phyloP scores from a whole-genome alignment of 1,139 yeast genomes.

The Taphrina sp. region DNA sequence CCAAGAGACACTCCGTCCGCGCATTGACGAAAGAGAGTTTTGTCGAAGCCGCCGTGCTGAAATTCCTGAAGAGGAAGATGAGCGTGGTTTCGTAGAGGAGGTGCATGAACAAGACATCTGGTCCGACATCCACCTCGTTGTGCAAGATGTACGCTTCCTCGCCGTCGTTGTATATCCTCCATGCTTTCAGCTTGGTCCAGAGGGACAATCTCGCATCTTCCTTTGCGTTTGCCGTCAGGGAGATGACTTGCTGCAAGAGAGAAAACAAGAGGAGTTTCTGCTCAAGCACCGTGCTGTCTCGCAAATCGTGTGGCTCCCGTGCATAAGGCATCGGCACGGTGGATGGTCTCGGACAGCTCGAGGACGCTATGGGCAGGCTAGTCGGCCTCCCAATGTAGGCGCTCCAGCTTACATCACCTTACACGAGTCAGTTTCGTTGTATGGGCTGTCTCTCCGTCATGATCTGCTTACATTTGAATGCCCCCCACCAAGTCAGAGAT shows the following conservation, averaged over 20 bases:
- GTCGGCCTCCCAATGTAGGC: background rate
- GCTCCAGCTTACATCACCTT: background rate
- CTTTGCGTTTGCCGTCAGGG: background rate
- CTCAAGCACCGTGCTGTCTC: background rate
- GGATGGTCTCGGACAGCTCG: background rate
- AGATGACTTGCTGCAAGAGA: background rate
- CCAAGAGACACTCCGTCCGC: background rate
- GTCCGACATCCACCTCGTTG: background rate
- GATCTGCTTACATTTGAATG: background rate
- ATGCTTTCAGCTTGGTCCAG: background rate
- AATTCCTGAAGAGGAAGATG: background rate
- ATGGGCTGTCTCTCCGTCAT: background rate
- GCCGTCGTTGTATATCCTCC: background rate
- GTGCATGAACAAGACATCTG: background rate
- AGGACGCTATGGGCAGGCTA: background rate
- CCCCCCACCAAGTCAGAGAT: background rate
- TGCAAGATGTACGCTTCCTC: background rate
- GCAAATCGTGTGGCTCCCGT: background rate
- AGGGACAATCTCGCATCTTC: background rate
- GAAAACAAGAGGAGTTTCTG: background rate
- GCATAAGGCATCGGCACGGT: background rate
- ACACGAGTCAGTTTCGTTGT: background rate
- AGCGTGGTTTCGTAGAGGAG: background rate
- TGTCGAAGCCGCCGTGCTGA: background rate
- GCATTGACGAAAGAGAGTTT: background rate